Conservation (phyloP, 257 asterid genomes). For the Dorcoceras hygrometricum region DNA sequence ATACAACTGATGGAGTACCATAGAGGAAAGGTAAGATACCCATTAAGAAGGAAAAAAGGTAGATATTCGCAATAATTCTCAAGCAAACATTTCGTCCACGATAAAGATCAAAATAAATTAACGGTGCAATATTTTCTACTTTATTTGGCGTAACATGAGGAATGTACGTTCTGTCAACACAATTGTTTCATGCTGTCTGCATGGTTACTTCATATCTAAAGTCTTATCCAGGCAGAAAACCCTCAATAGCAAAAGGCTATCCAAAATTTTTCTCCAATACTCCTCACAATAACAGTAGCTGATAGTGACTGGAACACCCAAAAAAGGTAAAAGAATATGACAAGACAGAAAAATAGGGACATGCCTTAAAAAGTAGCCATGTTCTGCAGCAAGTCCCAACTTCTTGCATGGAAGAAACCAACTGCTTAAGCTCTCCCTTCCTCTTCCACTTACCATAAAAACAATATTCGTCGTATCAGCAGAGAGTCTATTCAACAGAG, state of each 20-base stretch:
- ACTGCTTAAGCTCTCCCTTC: constrained; percentile 35
- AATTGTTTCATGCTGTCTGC: background rate
- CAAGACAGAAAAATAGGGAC: background rate
- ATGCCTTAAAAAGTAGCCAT: constrained; percentile 47
- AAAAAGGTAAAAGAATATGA: too few relatives aligned
- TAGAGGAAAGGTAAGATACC: background rate
- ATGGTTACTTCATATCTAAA: background rate
- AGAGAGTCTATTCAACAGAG: constrained; percentile 32
- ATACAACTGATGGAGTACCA: background rate
- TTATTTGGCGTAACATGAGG: background rate
- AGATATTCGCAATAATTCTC: background rate
- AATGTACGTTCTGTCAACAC: background rate
- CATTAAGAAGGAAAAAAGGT: background rate
- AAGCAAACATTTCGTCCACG: background rate
- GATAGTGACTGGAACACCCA: background rate
- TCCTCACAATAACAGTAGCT: background rate
- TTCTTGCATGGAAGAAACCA: constrained; percentile 45
- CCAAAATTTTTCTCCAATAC: background rate
- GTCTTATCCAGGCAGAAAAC: background rate
- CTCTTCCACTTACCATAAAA: constrained; percentile 52
- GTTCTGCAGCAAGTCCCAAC: constrained; percentile 51
- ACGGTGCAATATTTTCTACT: background rate
- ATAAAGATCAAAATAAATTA: background rate
- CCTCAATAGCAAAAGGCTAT: background rate
- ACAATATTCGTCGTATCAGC: constrained; percentile 43